Evolutionary conservation across 129 eudicot species (phyloP), one percentile per base, ranked within the genome.

Genomic region (Chrysanthemum lavandulifolium): DNA sequence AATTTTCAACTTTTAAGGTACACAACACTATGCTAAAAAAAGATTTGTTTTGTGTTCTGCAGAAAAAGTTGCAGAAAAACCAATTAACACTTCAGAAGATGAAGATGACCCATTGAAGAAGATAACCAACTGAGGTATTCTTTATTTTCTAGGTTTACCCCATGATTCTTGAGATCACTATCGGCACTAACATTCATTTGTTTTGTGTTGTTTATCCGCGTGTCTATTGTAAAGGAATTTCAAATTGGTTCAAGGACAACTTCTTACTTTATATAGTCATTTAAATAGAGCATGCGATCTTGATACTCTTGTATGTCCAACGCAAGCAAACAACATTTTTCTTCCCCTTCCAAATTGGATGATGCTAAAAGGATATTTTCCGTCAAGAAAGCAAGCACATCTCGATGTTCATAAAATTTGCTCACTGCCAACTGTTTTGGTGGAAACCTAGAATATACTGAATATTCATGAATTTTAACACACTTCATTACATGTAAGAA

Each of bases 241-340:
- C 80, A 61, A 88, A 88, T 68, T 94, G 97, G 99, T 82, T 90
- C 75, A 86, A 84, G 82, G 96, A 94, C 71, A 94, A 88, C 84
- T 78, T 93, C 59, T 93, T 82, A 79, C 48, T 61, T 3, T 33
- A 33, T 3, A 7, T 9, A 33, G 40, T 16, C 3, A 12, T 70
- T 67, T 76, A 25, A 47, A 68, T 48, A 53, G 76, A 40, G 58
- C 64, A 64, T 33, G 40, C 56, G 61, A 63, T 3, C 13, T 63
- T 49, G 19, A 49, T 54, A 51, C 61, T 10, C 47, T 5, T 62
- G 9, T 73, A 29, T 61, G 63, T 49, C 13, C 59, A 36, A 47
- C 69, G 4, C 50, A 33, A 65, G 78, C 47, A 29, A 67, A 45
- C 74, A 72, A 63, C 50, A 16, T 49, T 70, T 84, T 67, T 73